Percentiles rank a stretch among this genome's conserved stretches.
Evolutionary conservation across 2,329 filamentous ascomycete genomes (phyloP).

Genomic region (Penicillium griseofulvum): DNA sequence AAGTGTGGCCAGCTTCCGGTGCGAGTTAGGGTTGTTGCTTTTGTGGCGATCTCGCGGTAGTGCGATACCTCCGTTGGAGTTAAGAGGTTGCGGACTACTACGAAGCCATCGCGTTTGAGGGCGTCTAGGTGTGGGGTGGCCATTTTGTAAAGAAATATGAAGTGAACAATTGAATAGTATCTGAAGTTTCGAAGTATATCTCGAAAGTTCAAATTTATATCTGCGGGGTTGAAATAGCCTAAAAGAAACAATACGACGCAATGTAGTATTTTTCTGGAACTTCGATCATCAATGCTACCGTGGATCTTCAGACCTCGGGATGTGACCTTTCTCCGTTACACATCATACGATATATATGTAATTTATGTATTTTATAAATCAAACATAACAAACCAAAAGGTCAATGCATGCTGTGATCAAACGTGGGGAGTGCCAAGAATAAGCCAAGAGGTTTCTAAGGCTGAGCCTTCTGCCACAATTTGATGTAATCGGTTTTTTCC

Average conservation of each 20-base stretch:
- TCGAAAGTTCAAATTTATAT: conserved; percentile 3
- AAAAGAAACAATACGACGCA: background rate
- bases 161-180: background rate
- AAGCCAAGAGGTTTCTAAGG: conserved; percentile 4
- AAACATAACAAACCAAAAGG: background rate
- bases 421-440: background rate
- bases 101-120: conserved; percentile 72
- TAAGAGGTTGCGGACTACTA: conserved; percentile 67
- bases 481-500: background rate
- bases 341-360: background rate
- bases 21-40: conserved; percentile 62
- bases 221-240: background rate
- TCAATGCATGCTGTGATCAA: background rate
- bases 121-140: conserved; percentile 46
- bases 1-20: conserved; percentile 76
- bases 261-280: background rate
- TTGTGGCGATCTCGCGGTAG: conserved; percentile 60
- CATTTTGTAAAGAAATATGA: conserved; percentile 7
- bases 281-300: conserved; percentile 13
- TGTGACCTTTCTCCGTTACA: conserved; percentile 4
- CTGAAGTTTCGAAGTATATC: background rate
- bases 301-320: conserved; percentile 12
- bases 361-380: background rate
- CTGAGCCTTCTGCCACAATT: background rate
- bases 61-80: conserved; percentile 52